phyloP scores from a whole-genome alignment of 2,329 filamentous ascomycete species.

The Hypomyces perniciosus region DNA sequence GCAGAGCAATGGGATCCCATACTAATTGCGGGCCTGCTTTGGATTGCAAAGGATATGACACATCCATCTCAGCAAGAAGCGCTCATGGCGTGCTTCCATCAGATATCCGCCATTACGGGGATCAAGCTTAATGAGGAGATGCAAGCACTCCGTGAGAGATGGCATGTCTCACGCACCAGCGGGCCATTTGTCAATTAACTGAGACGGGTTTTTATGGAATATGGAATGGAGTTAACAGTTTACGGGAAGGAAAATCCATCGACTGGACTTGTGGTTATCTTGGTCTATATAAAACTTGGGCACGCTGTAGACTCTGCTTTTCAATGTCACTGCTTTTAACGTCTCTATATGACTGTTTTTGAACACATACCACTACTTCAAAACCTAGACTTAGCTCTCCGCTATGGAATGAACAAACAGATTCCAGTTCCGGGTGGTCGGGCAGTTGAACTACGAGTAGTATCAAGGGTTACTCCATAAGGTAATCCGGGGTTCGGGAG shows the following conservation, averaged over 20 bases:
- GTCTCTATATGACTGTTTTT: no score
- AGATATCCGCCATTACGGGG: conserved; percentile 14
- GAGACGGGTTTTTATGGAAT: not conserved
- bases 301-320: no score
- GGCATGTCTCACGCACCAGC: conserved; percentile 2
- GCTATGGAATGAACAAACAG: no score
- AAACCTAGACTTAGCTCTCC: no score
- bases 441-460: no score
- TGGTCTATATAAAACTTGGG: not conserved
- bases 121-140: conserved; percentile 15
- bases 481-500: no score
- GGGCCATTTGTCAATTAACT: not conserved
- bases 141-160: conserved; percentile 6
- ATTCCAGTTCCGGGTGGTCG: no score
- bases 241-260: no score
- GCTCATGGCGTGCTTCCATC: conserved; percentile 15
- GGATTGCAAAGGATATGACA: conserved; percentile 22
- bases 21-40: conserved; percentile 21
- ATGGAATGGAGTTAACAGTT: no score
- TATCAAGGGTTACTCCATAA: no score
- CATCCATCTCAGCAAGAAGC: conserved; percentile 23
- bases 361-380: no score
- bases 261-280: not conserved
- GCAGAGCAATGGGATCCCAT: conserved; percentile 29
- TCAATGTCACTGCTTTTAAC: no score